Base-by-base conservation (phyloP, 1,284 basidiomycete species). In the Xanthoconium separans region DNA sequence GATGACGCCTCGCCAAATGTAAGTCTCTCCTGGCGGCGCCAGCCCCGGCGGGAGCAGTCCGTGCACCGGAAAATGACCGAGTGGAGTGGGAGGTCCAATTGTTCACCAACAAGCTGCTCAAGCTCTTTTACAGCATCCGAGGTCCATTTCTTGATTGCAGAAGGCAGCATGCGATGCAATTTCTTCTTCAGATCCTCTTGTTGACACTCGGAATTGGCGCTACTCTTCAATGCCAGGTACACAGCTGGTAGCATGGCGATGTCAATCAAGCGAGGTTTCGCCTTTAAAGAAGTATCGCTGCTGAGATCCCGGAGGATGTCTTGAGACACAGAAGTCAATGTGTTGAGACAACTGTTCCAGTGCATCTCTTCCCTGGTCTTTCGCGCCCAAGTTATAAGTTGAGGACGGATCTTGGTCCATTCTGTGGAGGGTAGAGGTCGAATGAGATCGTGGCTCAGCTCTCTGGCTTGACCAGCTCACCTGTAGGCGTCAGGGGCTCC, bases 31-130 rank as follows among this genome's bases (percentile, higher is more conserved):
- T 5, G 7, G 27, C 27, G 27, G 27, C 27, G 27, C 27, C 2
- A 18, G 29, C 2, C 8, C 22, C 22, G 22, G 9, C 33, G 18
- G 27, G 37, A 24, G 22, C 59, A 59, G 24, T 3, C 9, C 15
- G 16, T 58, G 40, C 59, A 60, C 18, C 30, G 47, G 34, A 61
- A 62, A 34, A 64, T 42, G 7, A 64, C 50, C 7, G 34, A 56
- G n/a, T 39, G 51, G 22, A 59, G 49, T 2, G 46, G n/a, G 20
- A 57, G 48, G 37, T 8, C 16, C 15, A 62, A 8, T 30, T 37
- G 24, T 37, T 43, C 9, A 33, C 44, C 51, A 34, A 51, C 44
- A 24, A 47, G 5, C 9, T 41, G 31, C 18, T 62, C 47, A 11
- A 61, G 59, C 42, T 61, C 56, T 31, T 51, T 42, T 4, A 59